These are phyloP conservation scores for Pseudomicrostroma phylloplanum DNA, from an alignment of 1,284 basidiomycete genomes.

Conservation along the genomic window DNA sequence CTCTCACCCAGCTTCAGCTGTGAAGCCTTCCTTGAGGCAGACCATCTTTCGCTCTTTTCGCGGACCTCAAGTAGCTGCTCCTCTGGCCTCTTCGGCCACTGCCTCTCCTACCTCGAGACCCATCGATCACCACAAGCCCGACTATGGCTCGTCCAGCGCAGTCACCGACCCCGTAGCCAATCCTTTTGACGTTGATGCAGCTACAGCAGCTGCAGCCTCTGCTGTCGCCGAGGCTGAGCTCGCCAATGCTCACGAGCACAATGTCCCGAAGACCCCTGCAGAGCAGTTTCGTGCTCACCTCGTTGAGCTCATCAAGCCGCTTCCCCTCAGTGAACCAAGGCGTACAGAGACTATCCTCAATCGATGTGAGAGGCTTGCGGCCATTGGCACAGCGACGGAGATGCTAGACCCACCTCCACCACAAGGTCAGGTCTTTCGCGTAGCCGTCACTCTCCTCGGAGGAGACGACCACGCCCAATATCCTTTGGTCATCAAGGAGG, in stretches of 20 bases:
- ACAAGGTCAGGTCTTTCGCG: slow-evolving; percentile 27
- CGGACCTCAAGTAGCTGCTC: neutral
- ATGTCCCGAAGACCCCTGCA: neutral
- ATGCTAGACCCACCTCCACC: slow-evolving; percentile 6
- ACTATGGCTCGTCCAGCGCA: neutral
- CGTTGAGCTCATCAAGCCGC: slow-evolving; percentile 22
- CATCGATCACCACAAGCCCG: neutral
- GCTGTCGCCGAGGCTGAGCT: neutral
- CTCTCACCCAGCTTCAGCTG: neutral
- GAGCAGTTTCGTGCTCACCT: slow-evolving; percentile 19
- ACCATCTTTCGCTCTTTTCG: neutral
- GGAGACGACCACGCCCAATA: slow-evolving; percentile 19
- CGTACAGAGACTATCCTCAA: slow-evolving; percentile 24
- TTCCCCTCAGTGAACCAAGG: slow-evolving; percentile 21
- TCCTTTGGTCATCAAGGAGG: slow-evolving; percentile 20
- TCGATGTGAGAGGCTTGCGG: slow-evolving; percentile 22
- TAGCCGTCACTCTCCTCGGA: slow-evolving; percentile 25
- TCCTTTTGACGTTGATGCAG: neutral
- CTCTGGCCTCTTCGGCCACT: neutral
- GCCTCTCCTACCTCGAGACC: neutral
- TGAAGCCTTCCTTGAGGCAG: neutral
- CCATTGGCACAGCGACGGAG: slow-evolving; percentile 9
- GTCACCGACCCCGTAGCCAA: neutral
- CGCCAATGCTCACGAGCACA: too few species aligned
- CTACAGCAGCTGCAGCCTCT: slow-evolving; percentile 3